Evolutionary conservation across 352 stramenopile species (phyloP).

Genomic region (Phytophthora macrochlamydospora): DNA sequence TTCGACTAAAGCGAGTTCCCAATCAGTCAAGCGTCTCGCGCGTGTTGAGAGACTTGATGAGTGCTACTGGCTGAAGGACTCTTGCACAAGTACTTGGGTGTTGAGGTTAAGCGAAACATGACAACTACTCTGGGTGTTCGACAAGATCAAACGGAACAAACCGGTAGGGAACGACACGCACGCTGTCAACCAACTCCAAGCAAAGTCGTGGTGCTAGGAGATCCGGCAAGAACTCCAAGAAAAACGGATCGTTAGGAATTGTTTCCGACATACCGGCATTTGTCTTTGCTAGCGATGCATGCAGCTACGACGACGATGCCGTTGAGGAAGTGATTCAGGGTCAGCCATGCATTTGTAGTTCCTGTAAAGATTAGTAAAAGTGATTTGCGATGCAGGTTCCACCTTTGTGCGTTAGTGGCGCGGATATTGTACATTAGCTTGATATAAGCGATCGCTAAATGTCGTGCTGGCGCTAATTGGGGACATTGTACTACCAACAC

Average conservation of each 20-base stretch:
- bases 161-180: not conserved
- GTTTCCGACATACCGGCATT: not conserved
- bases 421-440: not conserved
- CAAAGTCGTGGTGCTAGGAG: not conserved
- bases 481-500: no score
- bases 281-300: not conserved
- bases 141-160: not conserved
- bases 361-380: not conserved
- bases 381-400: not conserved
- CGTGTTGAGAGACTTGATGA: no score
- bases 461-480: no score
- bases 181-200: not conserved
- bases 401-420: not conserved
- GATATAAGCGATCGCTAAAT: no score
- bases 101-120: not conserved
- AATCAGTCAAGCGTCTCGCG: no score
- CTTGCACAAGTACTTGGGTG: no score
- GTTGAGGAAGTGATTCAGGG: not conserved
- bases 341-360: not conserved
- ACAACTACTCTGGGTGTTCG: not conserved
- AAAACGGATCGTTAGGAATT: not conserved
- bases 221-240: not conserved
- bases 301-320: not conserved
- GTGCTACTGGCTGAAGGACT: no score
- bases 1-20: no score